These are phyloP conservation scores for Solanum virginianum DNA, from an alignment of 257 asterid species.

Conservation along the genomic window DNA sequence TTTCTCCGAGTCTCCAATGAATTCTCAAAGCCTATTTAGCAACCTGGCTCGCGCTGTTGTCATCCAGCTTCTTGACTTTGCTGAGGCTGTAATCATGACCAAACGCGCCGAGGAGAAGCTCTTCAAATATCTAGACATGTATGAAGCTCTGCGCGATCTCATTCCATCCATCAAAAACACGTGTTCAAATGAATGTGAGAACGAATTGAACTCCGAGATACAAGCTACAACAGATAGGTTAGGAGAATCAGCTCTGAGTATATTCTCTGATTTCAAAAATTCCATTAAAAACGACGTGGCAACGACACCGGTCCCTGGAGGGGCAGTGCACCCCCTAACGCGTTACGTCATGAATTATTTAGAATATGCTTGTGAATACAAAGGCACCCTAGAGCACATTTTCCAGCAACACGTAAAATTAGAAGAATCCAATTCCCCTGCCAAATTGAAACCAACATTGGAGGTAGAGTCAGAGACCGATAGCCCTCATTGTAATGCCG, in stretches of 20 bases:
- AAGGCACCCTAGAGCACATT: constrained; percentile 37
- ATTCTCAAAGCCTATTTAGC: constrained; percentile 21
- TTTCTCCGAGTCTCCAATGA: constrained; percentile 32
- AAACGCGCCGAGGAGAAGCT: constrained; percentile 71
- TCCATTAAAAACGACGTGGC: constrained; percentile 53
- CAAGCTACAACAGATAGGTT: constrained; percentile 33
- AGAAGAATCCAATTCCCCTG: neutral
- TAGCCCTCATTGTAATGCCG: constrained; percentile 21
- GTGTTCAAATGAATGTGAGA: constrained; percentile 10
- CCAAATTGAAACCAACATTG: neutral
- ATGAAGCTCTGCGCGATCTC: constrained; percentile 45
- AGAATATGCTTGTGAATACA: constrained; percentile 62
- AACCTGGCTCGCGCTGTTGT: constrained; percentile 51
- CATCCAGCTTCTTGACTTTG: constrained; percentile 68
- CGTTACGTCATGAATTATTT: constrained; percentile 84
- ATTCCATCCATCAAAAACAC: constrained; percentile 27
- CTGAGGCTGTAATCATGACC: constrained; percentile 60
- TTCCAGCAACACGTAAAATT: constrained; percentile 21
- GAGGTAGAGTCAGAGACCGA: constrained; percentile 22
- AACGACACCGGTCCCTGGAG: constrained; percentile 60
- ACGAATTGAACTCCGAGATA: constrained; percentile 35
- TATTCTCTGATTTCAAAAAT: constrained; percentile 54
- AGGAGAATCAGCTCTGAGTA: constrained; percentile 55
- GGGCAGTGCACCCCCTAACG: constrained; percentile 87
- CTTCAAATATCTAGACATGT: constrained; percentile 64